These are phyloP conservation scores for Bolboschoenus planiculmis DNA, from an alignment of 176 grass and related monocot genomes.

Conservation along the genomic window DNA sequence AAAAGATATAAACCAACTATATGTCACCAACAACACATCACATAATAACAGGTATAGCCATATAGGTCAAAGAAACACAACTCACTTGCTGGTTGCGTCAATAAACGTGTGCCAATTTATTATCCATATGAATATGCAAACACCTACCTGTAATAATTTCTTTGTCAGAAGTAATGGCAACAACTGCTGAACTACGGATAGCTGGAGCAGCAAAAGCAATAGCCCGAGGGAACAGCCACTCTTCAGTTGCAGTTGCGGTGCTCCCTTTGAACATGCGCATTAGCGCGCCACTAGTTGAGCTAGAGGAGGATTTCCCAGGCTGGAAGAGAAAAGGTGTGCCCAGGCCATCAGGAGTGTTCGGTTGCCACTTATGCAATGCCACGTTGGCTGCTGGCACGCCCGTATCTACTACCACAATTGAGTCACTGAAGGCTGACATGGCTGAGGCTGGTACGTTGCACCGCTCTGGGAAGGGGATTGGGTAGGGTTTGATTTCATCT, in stretches of 20 bases:
- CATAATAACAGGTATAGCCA: neutral
- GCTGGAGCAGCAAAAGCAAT: slow-evolving; percentile 76
- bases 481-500: slow-evolving; percentile 73
- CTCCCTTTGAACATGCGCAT: slow-evolving; percentile 95
- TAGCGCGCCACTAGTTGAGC: slow-evolving; percentile 64
- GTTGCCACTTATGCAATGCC: slow-evolving; percentile 93
- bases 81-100: neutral
- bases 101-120: neutral
- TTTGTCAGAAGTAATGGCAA: slow-evolving; percentile 79
- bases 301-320: slow-evolving; percentile 49
- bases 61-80: neutral
- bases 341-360: slow-evolving; percentile 95
- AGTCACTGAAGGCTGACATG: slow-evolving; percentile 79
- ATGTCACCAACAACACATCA: neutral
- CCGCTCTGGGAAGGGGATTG: slow-evolving; percentile 71
- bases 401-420: slow-evolving; percentile 74
- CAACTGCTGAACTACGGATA: slow-evolving; percentile 60
- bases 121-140: slow-evolving; percentile 18
- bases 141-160: slow-evolving; percentile 82
- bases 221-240: slow-evolving; percentile 70
- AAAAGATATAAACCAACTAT: neutral
- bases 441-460: slow-evolving; percentile 87
- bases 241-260: slow-evolving; percentile 48
- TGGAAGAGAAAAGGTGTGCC: slow-evolving; percentile 94
- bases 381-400: slow-evolving; percentile 66